Conservation (phyloP, 2,329 filamentous ascomycete genomes). For the Cercospora sp. region DNA sequence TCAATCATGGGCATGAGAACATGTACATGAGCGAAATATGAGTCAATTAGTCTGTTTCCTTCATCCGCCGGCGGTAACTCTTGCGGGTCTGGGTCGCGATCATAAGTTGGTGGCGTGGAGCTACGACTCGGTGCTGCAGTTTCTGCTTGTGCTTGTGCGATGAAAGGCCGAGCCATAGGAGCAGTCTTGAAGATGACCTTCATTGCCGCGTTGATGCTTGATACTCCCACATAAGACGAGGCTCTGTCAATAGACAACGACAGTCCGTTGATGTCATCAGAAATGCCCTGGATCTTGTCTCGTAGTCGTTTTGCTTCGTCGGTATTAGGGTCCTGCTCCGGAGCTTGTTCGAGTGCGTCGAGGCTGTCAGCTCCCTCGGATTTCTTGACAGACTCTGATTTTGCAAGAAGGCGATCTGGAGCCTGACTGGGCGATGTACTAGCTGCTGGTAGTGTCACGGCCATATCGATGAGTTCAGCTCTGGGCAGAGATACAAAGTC, state of each 20-base stretch:
- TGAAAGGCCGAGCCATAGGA: slow-evolving; percentile 32
- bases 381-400: slow-evolving; percentile 36
- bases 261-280: slow-evolving; percentile 39
- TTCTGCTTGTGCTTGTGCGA: slow-evolving; percentile 32
- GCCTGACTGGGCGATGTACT: slow-evolving; percentile 37
- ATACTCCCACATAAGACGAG: slow-evolving; percentile 39
- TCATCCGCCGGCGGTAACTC: slow-evolving; percentile 34
- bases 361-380: slow-evolving; percentile 56
- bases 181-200: slow-evolving; percentile 39
- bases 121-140: slow-evolving; percentile 34
- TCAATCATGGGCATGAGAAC: slow-evolving; percentile 40
- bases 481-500: slow-evolving; percentile 43
- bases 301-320: slow-evolving; percentile 59
- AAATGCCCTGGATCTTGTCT: slow-evolving; percentile 46
- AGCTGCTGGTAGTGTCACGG: slow-evolving; percentile 45
- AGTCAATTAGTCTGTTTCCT: slow-evolving; percentile 35
- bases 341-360: slow-evolving; percentile 68
- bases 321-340: slow-evolving; percentile 63
- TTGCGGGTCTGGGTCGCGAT: slow-evolving; percentile 26
- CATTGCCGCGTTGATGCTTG: slow-evolving; percentile 38
- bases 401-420: slow-evolving; percentile 8
- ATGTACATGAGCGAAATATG: slow-evolving; percentile 38
- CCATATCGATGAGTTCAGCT: slow-evolving; percentile 50
- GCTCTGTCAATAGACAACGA: slow-evolving; percentile 36
- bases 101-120: slow-evolving; percentile 31